phyloP scores from a whole-genome alignment of 495 filamentous ascomycete species.

The Penicillium paxilli region DNA sequence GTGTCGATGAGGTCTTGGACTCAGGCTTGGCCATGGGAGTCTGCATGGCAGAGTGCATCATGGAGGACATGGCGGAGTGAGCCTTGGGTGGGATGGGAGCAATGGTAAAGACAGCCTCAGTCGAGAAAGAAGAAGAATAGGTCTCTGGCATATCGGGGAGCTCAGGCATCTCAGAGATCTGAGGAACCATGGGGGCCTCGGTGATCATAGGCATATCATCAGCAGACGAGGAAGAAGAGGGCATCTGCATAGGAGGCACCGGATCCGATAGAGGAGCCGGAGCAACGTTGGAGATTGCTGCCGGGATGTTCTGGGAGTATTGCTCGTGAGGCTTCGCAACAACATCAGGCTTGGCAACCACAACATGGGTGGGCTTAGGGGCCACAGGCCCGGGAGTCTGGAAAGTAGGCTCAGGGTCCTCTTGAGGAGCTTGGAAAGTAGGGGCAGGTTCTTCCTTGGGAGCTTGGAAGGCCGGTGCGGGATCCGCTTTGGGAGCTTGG shows the following conservation, averaged over 20 bases:
- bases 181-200: neutral
- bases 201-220: neutral
- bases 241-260: conserved; percentile 1
- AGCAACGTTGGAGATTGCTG: neutral
- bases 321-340: neutral
- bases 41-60: neutral
- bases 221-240: neutral
- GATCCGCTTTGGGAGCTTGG: neutral
- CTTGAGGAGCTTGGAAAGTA: neutral
- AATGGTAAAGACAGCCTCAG: conserved; percentile 2
- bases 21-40: neutral
- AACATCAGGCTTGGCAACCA: neutral
- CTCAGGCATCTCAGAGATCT: neutral
- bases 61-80: neutral
- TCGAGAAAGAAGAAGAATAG: conserved; percentile 4
- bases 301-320: neutral
- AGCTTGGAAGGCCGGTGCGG: neutral
- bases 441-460: neutral
- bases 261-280: neutral
- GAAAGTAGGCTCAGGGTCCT: no score
- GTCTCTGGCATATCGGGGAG: neutral
- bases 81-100: neutral
- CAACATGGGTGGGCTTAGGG: neutral
- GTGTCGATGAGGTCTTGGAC: neutral
- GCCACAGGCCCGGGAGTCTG: neutral